Conservation (phyloP, 1,284 basidiomycete species). For the Pseudozyma flocculosa region DNA sequence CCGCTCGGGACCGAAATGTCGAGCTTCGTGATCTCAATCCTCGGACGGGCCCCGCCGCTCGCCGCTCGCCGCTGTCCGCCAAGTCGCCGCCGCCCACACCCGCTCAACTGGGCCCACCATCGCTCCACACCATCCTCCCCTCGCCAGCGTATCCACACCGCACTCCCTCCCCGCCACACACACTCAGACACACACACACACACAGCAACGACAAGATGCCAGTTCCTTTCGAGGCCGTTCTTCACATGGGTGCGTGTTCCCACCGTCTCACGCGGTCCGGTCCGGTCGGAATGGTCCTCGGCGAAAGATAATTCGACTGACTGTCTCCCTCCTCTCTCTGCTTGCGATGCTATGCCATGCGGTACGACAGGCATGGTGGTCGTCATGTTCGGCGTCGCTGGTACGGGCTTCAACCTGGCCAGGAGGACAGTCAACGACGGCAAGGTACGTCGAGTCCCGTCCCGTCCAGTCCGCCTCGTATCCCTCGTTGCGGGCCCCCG, state of each 20-base stretch:
- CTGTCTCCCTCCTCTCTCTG: too few species aligned
- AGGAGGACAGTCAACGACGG: constrained; percentile 53
- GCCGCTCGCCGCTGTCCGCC: too few species aligned
- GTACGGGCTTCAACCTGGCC: constrained; percentile 54
- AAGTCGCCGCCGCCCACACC: too few species aligned
- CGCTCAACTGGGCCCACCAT: too few species aligned
- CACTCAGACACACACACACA: neutral
- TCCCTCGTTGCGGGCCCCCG: neutral
- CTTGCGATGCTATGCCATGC: too few species aligned
- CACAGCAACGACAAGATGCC: constrained; percentile 44
- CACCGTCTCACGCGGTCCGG: neutral
- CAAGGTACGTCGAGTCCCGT: constrained; percentile 41
- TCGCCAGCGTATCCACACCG: neutral
- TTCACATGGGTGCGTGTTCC: constrained; percentile 49
- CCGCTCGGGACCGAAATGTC: too few species aligned
- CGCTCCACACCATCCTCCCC: too few species aligned
- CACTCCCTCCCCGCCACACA: constrained; percentile 1
- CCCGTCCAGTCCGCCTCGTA: neutral
- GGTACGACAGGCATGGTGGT: constrained; percentile 43
- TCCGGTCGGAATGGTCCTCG: too few species aligned
- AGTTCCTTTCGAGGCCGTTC: constrained; percentile 55
- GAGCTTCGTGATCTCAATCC: too few species aligned
- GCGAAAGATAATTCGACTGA: too few species aligned
- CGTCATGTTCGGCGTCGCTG: constrained; percentile 56
- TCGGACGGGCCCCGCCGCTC: too few species aligned